phyloP scores from a whole-genome alignment of 176 grass and related monocot genomes.

The maize (Zea mays) region Zm-B73-REFERENCE-NAM-5.0 NC_050104.1:117054501-117055000 shows the following conservation, averaged over 20 bases:
- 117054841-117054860: conserved; percentile 29
- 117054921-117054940: conserved; percentile 70
- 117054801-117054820: conserved; percentile 42
- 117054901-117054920: conserved; percentile 21
- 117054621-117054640: conserved; percentile 57
- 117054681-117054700: conserved; percentile 30
- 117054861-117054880: conserved; percentile 37
- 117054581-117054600: conserved; percentile 43
- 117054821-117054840: conserved; percentile 45
- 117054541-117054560: conserved; percentile 67
- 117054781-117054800: conserved; percentile 47
- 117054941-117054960: conserved; percentile 45
- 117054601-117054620: conserved; percentile 59
- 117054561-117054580: conserved; percentile 48
- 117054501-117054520: conserved; percentile 32
- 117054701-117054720: conserved; percentile 61
- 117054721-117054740: conserved; percentile 71
- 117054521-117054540: conserved; percentile 67
- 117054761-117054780: conserved; percentile 43
- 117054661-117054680: conserved; percentile 30
- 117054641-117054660: conserved; percentile 40
- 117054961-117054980: conserved; percentile 60
- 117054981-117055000: conserved; percentile 34
- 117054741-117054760: conserved; percentile 17
- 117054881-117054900: neutral